Percentiles rank a stretch among this genome's conserved stretches.
Conservation (phyloP, 2,329 filamentous ascomycete genomes). For the Mollisia scopiformis region DNA sequence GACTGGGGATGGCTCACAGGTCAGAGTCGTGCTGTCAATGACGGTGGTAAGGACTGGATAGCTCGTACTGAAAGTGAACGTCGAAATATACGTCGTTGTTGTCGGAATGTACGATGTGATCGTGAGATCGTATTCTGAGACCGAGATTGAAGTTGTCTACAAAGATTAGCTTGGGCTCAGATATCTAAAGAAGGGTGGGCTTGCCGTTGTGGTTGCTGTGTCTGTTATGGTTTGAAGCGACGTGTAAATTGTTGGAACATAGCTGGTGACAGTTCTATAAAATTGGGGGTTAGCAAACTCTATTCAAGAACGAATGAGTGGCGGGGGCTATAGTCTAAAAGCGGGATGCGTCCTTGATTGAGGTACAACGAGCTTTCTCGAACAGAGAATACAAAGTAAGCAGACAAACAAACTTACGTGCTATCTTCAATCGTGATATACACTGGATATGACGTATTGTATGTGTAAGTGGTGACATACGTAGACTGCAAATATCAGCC, state of each 20-base stretch:
- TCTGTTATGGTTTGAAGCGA: neutral
- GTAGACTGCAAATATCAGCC: neutral
- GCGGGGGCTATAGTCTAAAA: no score
- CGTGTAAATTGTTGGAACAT: neutral
- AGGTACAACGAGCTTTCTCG: no score
- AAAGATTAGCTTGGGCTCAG: neutral
- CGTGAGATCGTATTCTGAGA: neutral
- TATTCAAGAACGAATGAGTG: no score
- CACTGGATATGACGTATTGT: neutral
- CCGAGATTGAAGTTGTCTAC: conserved; percentile 1
- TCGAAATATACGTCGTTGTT: neutral
- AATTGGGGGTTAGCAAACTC: no score
- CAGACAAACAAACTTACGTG: no score
- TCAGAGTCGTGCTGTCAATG: neutral
- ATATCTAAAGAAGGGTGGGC: neutral
- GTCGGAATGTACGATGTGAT: conserved; percentile 2
- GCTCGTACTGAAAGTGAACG: neutral
- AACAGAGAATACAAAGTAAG: no score
- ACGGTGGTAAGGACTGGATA: neutral
- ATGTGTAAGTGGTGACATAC: neutral
- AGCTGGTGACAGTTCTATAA: neutral
- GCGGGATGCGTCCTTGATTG: no score
- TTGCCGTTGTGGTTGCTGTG: neutral
- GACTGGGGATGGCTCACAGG: neutral
- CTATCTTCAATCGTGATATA: neutral